Percentiles rank a stretch among this genome's conserved stretches.
Evolutionary conservation across 768 basidiomycete species (phyloP).

Genomic region (Agaricus subrufescens): DNA sequence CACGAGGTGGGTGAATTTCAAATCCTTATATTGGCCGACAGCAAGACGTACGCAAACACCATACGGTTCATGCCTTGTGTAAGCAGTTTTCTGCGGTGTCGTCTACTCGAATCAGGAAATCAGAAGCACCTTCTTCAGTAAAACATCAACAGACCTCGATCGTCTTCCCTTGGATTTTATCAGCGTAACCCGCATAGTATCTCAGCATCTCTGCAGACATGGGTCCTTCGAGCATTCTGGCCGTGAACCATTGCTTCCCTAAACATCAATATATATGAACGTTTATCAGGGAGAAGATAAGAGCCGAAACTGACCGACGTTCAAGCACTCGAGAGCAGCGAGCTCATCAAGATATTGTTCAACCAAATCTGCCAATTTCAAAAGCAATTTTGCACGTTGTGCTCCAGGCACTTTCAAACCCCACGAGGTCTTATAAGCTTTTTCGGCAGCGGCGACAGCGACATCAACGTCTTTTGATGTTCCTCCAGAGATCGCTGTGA

Average conservation of each 20-base stretch:
- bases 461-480: slow-evolving; percentile 68
- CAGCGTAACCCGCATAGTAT: slow-evolving; percentile 90
- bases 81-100: slow-evolving; percentile 50
- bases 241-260: slow-evolving; percentile 53
- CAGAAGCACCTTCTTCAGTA: background rate
- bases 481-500: slow-evolving; percentile 55
- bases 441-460: slow-evolving; percentile 67
- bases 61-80: slow-evolving; percentile 66
- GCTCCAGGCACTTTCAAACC: slow-evolving; percentile 54
- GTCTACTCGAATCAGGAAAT: slow-evolving; percentile 31
- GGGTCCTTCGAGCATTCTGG: slow-evolving; percentile 45
- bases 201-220: slow-evolving; percentile 46
- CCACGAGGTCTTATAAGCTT: slow-evolving; percentile 58
- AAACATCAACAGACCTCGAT: slow-evolving; percentile 45
- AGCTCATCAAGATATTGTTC: slow-evolving; percentile 58
- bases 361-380: slow-evolving; percentile 61
- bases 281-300: background rate
- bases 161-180: slow-evolving; percentile 75
- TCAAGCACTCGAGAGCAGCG: slow-evolving; percentile 68
- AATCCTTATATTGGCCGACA: too few relatives aligned
- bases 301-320: slow-evolving; percentile 44
- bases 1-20: too few relatives aligned
- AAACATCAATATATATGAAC: background rate
- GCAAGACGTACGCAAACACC: slow-evolving; percentile 37
- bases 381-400: slow-evolving; percentile 50